Conservation (phyloP, 1,284 basidiomycete species). For the Trametes sp. region DNA sequence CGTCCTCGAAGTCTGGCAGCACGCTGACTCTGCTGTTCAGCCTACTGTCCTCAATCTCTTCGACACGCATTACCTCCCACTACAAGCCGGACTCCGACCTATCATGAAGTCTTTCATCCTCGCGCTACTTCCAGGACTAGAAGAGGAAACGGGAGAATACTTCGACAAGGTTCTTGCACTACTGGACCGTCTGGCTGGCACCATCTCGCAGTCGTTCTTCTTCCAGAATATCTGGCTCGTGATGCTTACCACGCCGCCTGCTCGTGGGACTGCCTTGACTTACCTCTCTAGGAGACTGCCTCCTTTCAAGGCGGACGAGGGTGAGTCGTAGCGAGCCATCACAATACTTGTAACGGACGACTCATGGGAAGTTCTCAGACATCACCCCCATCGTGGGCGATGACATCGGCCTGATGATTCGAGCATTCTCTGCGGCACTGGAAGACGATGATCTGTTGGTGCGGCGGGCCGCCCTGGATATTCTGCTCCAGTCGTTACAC, state of each 20-base stretch:
- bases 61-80: slow-evolving; percentile 89
- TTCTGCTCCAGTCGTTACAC: slow-evolving; percentile 78
- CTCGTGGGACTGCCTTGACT: slow-evolving; percentile 88
- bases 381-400: slow-evolving; percentile 78
- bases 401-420: slow-evolving; percentile 92
- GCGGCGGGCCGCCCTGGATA: slow-evolving; percentile 81
- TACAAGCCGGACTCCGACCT: slow-evolving; percentile 85
- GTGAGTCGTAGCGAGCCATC: slow-evolving; percentile 43
- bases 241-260: slow-evolving; percentile 89
- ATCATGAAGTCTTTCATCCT: slow-evolving; percentile 95
- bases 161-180: slow-evolving; percentile 93
- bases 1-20: background rate
- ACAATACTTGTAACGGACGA: slow-evolving; percentile 6
- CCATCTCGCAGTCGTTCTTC: slow-evolving; percentile 89
- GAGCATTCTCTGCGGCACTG: slow-evolving; percentile 88
- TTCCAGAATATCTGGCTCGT: slow-evolving; percentile 95
- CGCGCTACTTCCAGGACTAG: slow-evolving; percentile 91
- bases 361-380: slow-evolving; percentile 52
- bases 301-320: slow-evolving; percentile 71
- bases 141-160: slow-evolving; percentile 96
- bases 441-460: slow-evolving; percentile 93
- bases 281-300: slow-evolving; percentile 86
- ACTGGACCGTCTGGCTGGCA: slow-evolving; percentile 83
- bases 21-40: slow-evolving; percentile 45
- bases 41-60: slow-evolving; percentile 88